Base-by-base conservation (phyloP, 768 basidiomycete species). In the Solioccasus polychromus region DNA sequence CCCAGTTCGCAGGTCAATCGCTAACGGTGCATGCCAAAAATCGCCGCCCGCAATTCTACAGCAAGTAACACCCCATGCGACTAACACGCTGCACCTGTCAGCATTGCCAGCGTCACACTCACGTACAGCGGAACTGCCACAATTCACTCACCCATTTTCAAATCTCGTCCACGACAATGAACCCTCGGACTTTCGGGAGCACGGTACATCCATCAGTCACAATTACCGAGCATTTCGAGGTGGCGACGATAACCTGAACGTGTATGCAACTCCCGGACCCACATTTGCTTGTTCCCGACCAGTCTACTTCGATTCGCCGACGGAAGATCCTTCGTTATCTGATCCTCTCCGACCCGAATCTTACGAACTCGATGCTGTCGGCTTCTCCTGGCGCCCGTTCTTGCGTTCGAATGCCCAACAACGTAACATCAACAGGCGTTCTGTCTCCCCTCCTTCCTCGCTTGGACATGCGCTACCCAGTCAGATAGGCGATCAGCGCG, bases 381-480 rank as follows among this genome's bases (percentile, higher is more conserved):
- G 77, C 53, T 85, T 84, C 52, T 70, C 58, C 41, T 84, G 83
- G 82, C 61, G 66, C 36, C 74, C 75, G 8, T 85, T 83, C 52
- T 58, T 69, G 47, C 52, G 54, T 42, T 68, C 56, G 34, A 43
- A 55, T 49, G 10, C 35, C 42, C 47, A 42, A 41, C 53, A 50
- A 37, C 36, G 35, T 6, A 23, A 39, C 14, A 44, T 15, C 22
- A 39, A 35, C 28, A 30, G 25, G 37, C 34, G 2, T 11, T 17
- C 31, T 18, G 29, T 24, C 10, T 31, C 39, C 14, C 35, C 43
- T 36, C 48, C 31, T 19, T 20, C 44, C 24, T 42, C 34, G 2
- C 35, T 50, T 22, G 46, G 30, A 42, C 24, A 32, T 32, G 9
- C 38, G 17, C 12, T 45, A 36, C 30, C 56, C 23, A 41, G 51